phyloP scores from a whole-genome alignment of 352 stramenopile genomes.

The Globisporangium alternatum region DNA sequence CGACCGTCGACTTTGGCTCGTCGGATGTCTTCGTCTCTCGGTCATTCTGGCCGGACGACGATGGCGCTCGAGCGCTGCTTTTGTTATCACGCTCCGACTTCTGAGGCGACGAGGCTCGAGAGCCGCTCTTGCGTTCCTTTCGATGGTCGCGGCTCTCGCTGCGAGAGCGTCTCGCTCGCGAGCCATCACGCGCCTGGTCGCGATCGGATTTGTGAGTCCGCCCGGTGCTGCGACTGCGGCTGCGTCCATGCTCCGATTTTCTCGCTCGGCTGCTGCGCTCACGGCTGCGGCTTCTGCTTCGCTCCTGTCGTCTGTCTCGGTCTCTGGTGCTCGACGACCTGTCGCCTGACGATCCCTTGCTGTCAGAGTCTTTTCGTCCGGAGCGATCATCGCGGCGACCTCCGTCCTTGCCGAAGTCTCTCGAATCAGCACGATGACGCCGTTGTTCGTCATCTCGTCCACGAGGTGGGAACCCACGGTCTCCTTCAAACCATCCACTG shows the following conservation, averaged over 20 bases:
- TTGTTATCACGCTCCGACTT: slow-evolving; percentile 10
- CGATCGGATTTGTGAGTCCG: slow-evolving; percentile 37
- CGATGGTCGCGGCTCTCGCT: slow-evolving; percentile 40
- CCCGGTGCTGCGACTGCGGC: slow-evolving; percentile 49
- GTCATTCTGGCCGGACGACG: slow-evolving; percentile 17
- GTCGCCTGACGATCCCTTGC: slow-evolving; percentile 11
- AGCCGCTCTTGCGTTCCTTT: slow-evolving; percentile 14
- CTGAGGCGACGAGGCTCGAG: slow-evolving; percentile 12
- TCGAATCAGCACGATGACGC: slow-evolving; percentile 43
- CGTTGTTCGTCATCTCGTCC: slow-evolving; percentile 40
- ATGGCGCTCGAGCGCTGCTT: not conserved
- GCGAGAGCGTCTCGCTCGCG: slow-evolving; percentile 38
- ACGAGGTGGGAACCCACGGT: slow-evolving; percentile 31
- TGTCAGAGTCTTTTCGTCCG: slow-evolving; percentile 27
- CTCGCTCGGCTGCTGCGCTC: slow-evolving; percentile 24
- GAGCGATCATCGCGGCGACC: slow-evolving; percentile 12
- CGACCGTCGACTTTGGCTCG: slow-evolving; percentile 32
- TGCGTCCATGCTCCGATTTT: slow-evolving; percentile 26
- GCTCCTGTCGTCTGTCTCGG: slow-evolving; percentile 17
- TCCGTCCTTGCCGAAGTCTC: slow-evolving; percentile 34
- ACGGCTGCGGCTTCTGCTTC: slow-evolving; percentile 36
- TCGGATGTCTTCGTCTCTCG: not conserved
- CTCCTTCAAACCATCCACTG: slow-evolving; percentile 42
- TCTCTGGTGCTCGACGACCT: slow-evolving; percentile 1
- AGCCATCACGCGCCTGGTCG: slow-evolving; percentile 29